phyloP scores from a whole-genome alignment of 2,329 filamentous ascomycete species.

The Westerdykella aurantiaca region DNA sequence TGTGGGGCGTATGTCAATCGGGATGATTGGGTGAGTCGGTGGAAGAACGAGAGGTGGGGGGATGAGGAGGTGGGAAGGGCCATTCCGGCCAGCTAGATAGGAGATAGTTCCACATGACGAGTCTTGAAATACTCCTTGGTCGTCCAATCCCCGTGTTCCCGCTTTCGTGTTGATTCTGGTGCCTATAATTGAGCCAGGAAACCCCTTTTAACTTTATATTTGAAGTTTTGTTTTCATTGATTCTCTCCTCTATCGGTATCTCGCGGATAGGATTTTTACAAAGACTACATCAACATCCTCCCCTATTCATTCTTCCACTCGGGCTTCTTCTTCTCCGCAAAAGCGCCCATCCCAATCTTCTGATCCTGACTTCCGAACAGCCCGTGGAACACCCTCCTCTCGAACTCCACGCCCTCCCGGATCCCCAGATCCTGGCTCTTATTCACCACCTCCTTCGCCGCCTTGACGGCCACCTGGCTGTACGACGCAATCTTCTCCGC shows the following conservation, averaged over 20 bases:
- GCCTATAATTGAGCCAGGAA: too few species aligned
- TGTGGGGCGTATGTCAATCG: constrained; percentile 78
- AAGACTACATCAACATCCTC: background rate
- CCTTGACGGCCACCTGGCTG: constrained; percentile 80
- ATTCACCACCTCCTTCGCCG: constrained; percentile 96
- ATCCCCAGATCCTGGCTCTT: constrained; percentile 92
- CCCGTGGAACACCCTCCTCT: constrained; percentile 86
- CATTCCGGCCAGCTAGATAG: background rate
- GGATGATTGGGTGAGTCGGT: constrained; percentile 6
- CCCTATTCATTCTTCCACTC: constrained; percentile 81
- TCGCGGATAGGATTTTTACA: too few species aligned
- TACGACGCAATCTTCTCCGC: constrained; percentile 86
- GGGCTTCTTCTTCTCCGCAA: constrained; percentile 89
- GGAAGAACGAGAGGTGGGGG: background rate
- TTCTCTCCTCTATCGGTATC: too few species aligned
- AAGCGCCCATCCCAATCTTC: constrained; percentile 92
- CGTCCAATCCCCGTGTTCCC: too few species aligned
- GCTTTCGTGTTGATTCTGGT: too few species aligned
- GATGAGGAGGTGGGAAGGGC: background rate
- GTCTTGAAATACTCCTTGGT: too few species aligned
- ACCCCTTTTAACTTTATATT: too few species aligned
- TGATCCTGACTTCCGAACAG: constrained; percentile 94
- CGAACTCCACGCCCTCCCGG: constrained; percentile 88
- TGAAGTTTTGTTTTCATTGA: too few species aligned
- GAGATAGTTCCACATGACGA: too few species aligned